Conservation (phyloP, 208 protist genomes). For the Leishmania major region DNA sequence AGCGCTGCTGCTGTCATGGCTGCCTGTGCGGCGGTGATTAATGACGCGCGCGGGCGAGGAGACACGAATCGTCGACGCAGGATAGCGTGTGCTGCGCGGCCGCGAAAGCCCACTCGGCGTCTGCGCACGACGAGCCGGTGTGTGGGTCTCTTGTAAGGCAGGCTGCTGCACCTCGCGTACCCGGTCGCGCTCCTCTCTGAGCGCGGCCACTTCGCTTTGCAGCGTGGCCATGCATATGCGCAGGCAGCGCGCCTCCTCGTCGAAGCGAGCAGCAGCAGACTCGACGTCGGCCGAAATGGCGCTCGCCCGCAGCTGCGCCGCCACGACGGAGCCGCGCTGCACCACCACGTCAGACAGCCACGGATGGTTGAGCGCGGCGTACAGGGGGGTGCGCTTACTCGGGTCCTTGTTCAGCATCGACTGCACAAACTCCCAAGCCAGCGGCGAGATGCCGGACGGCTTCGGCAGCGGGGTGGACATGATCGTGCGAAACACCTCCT, state of each 20-base stretch:
- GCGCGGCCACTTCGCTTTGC: constrained; percentile 60
- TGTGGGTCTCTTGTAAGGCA: constrained; percentile 31
- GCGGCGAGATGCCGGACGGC: constrained; percentile 65
- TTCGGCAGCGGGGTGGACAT: constrained; percentile 83
- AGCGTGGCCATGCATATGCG: constrained; percentile 79
- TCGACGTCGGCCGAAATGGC: constrained; percentile 50
- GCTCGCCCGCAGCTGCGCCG: constrained; percentile 52
- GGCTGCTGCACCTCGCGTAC: constrained; percentile 29
- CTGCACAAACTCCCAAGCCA: constrained; percentile 79
- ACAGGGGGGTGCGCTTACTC: constrained; percentile 84
- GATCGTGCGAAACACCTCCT: constrained; percentile 93
- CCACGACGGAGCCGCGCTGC: constrained; percentile 74
- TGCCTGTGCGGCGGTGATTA: constrained; percentile 41
- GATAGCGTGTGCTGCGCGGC: constrained; percentile 43
- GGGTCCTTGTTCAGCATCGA: constrained; percentile 92
- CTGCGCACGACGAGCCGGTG: constrained; percentile 64
- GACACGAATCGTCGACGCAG: constrained; percentile 38
- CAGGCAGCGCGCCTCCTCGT: constrained; percentile 71
- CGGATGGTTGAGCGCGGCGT: constrained; percentile 81
- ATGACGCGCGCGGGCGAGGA: constrained; percentile 39
- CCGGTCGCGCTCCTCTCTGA: constrained; percentile 67
- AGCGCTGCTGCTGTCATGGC: constrained; percentile 51
- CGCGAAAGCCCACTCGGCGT: constrained; percentile 62
- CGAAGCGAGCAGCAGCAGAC: constrained; percentile 70
- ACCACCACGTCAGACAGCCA: constrained; percentile 88